These are phyloP conservation scores for Clitopilus hobsonii DNA, from an alignment of 768 basidiomycete genomes.

Conservation along the genomic window DNA sequence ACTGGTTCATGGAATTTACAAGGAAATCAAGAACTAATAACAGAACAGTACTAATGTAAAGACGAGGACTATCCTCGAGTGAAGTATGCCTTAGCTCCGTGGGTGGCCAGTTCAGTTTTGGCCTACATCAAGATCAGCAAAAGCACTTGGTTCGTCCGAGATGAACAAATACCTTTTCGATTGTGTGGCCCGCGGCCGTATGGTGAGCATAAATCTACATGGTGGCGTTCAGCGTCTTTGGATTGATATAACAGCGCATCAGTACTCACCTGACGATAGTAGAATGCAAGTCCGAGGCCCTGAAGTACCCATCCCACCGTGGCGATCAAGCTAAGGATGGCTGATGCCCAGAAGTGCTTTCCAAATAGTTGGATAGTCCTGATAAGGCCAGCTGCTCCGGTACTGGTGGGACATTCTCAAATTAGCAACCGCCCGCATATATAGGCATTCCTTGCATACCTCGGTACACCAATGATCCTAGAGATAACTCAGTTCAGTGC, in stretches of 20 bases:
- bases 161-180: slow-evolving; percentile 63
- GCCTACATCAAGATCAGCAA: slow-evolving; percentile 42
- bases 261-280: slow-evolving; percentile 65
- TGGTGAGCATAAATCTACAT: slow-evolving; percentile 77
- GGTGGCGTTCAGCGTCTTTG: slow-evolving; percentile 8
- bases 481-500: slow-evolving; percentile 17
- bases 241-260: slow-evolving; percentile 7
- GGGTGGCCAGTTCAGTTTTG: slow-evolving; percentile 74
- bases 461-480: slow-evolving; percentile 93
- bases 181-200: slow-evolving; percentile 79
- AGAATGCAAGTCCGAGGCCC: slow-evolving; percentile 74
- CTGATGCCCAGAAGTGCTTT: slow-evolving; percentile 69
- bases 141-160: not conserved
- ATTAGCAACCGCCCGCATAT: not conserved
- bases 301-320: slow-evolving; percentile 88
- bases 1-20: slow-evolving; percentile 3
- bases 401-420: slow-evolving; percentile 35
- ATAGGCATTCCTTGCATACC: slow-evolving; percentile 35
- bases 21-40: slow-evolving; percentile 1
- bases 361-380: slow-evolving; percentile 84
- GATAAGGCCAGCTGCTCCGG: slow-evolving; percentile 93
- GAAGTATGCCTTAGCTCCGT: slow-evolving; percentile 88
- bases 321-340: slow-evolving; percentile 73
- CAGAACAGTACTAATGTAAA: slow-evolving; percentile 4
- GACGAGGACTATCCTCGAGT: slow-evolving; percentile 56